Conservation (phyloP, 225 moss, liverwort and hornwort species). For the Physcomitrellopsis africana region DNA sequence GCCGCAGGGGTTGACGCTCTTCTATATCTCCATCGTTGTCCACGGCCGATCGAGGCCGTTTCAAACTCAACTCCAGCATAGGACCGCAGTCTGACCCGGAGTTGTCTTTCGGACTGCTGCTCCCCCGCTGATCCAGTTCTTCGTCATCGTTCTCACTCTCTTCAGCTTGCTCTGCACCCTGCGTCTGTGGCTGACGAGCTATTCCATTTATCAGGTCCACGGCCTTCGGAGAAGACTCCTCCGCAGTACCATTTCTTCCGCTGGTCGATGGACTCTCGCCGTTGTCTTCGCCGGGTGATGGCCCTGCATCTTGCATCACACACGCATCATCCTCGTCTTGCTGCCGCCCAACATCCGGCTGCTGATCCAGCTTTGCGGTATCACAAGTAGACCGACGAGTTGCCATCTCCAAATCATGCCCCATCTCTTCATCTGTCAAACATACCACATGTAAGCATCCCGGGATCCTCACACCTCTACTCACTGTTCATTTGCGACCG, state of each 20-base stretch:
- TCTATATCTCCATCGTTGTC: constrained; percentile 61
- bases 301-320: constrained; percentile 58
- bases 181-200: constrained; percentile 53
- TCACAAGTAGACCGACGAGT: constrained; percentile 55
- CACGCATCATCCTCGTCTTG: constrained; percentile 38
- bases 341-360: constrained; percentile 26
- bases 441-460: constrained; percentile 8
- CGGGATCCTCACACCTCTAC: no score
- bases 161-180: constrained; percentile 35
- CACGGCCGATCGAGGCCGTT: constrained; percentile 65
- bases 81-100: constrained; percentile 63
- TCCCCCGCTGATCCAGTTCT: constrained; percentile 56
- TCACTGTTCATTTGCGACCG: no score
- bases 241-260: constrained; percentile 35
- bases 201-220: constrained; percentile 88
- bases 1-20: constrained; percentile 75
- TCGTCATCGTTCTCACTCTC: constrained; percentile 56
- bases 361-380: constrained; percentile 32
- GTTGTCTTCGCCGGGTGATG: constrained; percentile 53
- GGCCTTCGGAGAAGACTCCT: constrained; percentile 59
- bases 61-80: constrained; percentile 78
- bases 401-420: constrained; percentile 93
- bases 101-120: constrained; percentile 64
- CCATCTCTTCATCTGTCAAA: constrained; percentile 77
- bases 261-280: constrained; percentile 52